A percentile compares a stretch with the other conserved stretches of the same genome.
Evolutionary conservation across 176 grass and related monocot genomes (phyloP).

Genomic region (Otatea glauca): DNA sequence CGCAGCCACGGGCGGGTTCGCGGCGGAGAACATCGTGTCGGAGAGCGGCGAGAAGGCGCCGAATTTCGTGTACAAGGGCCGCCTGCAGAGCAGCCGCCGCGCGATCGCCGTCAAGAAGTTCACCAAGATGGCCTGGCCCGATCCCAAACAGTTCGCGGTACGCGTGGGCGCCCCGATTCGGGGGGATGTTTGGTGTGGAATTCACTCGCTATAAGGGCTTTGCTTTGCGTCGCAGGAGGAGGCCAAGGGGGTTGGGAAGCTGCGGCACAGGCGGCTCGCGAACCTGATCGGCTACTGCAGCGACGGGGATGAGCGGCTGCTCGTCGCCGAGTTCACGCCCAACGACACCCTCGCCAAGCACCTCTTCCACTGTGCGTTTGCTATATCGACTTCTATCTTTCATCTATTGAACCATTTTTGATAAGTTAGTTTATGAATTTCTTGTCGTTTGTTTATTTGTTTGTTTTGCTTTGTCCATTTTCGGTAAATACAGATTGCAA

Average conservation of each 20-base stretch:
- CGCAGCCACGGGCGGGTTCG: constrained; percentile 73
- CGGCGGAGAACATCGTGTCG: constrained; percentile 75
- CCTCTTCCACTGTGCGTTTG: constrained; percentile 88
- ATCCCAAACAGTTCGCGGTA: constrained; percentile 97
- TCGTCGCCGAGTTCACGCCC: constrained; percentile 96
- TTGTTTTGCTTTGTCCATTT: not conserved
- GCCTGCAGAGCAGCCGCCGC: constrained; percentile 50
- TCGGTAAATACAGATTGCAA: not conserved
- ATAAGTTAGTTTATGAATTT: constrained; percentile 14
- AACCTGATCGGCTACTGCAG: constrained; percentile 99
- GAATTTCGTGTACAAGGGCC: constrained; percentile 91
- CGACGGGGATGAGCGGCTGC: constrained; percentile 94
- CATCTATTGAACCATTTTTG: not conserved
- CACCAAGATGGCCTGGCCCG: constrained; percentile 83
- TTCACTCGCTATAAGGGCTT: not conserved
- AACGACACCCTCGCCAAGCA: constrained; percentile 99
- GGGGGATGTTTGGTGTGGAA: not conserved
- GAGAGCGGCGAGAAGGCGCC: constrained; percentile 96
- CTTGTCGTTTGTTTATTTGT: not conserved
- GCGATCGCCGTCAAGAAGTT: constrained; percentile 99
- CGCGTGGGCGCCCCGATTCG: constrained; percentile 14
- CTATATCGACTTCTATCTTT: not conserved
- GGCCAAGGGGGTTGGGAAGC: constrained; percentile 82
- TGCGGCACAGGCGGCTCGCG: constrained; percentile 73
- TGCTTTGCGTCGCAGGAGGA: constrained; percentile 69